Conservation (phyloP, 2,329 filamentous ascomycete species). For the Fusarium mundagurra region DNA sequence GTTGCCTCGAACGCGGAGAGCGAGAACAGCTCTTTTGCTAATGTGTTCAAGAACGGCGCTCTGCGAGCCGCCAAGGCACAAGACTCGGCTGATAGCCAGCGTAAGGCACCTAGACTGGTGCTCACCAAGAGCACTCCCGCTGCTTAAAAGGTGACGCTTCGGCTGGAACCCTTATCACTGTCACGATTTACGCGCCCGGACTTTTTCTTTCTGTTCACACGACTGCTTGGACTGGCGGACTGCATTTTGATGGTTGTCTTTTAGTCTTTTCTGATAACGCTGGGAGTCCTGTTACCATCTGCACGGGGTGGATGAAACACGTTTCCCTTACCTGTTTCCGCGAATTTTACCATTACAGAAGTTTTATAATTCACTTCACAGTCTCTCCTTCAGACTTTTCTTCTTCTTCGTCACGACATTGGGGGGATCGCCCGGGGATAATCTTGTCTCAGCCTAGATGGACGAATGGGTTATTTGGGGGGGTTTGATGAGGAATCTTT, state of each 20-base stretch:
- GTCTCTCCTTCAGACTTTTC: conserved; percentile 52
- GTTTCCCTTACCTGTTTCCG: conserved; percentile 34
- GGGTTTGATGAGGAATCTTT: conserved; percentile 43
- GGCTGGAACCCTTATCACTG: conserved; percentile 35
- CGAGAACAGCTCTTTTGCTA: conserved; percentile 70
- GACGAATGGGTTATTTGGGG: conserved; percentile 39
- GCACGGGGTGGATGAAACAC: conserved; percentile 37
- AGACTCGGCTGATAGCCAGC: conserved; percentile 69
- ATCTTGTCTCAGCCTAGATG: conserved; percentile 44
- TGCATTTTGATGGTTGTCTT: conserved; percentile 46
- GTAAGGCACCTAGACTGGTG: conserved; percentile 87
- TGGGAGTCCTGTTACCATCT: conserved; percentile 41
- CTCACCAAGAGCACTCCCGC: conserved; percentile 68
- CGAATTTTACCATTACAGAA: conserved; percentile 41
- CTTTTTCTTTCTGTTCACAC: conserved; percentile 48
- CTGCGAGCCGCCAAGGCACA: conserved; percentile 62
- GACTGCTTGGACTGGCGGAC: conserved; percentile 50
- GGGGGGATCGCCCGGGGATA: conserved; percentile 39
- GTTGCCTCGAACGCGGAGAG: conserved; percentile 57
- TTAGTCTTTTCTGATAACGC: conserved; percentile 39
- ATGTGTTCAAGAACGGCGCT: conserved; percentile 70
- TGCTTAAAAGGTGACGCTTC: conserved; percentile 40
- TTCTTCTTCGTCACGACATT: conserved; percentile 45
- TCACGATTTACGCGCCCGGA: conserved; percentile 53
- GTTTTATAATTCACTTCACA: conserved; percentile 53